Base-by-base conservation (phyloP, 2,329 filamentous ascomycete species). In the Hypoxylon sp. region DNA sequence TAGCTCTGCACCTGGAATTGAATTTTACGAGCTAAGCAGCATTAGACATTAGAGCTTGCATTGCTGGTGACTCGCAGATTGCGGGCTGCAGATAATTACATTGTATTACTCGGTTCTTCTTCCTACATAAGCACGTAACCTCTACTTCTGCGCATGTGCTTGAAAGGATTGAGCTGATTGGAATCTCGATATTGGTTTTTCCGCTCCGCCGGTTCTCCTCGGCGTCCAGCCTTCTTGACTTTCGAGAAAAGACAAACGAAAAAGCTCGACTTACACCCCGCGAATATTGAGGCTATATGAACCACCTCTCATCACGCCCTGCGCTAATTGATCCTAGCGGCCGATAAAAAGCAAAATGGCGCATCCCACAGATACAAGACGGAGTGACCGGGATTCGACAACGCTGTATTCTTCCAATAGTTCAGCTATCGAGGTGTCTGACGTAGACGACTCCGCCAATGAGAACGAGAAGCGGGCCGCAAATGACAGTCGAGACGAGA, bases 381-480 rank as follows among this genome's bases (percentile, higher is more conserved):
- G 32, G 10, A 27, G 48, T 17, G 69, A 68, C 15, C 69, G 37
- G 10, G 72, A 69, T n/a, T 61, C 68, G 37, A 46, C 52, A 11
- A 27, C 48, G 21, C 42, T 62, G 27, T 70, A 70, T 15, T 54
- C 63, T n/a, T 74, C 72, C 24, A 71, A 24, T 55, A 71, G 67
- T 53, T 75, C 75, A 2, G 56, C 44, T 21, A 66, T 68, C 11
- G 64, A 71, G 6, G 66, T 70, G 15, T 78, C 76, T 8, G 77
- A 79, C 59, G 62, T 76, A 52, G 77, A 80, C 32, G 77, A 78
- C 61, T 75, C 76, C 8, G 71, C 70, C 64, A 74, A 75, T 61
- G 77, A 72, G 57, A 72, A 62, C 62, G 65, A 61, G 10, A 73
- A 56, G 37, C 65, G 39, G 21, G 54, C 29, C 4, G 51, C 44